Evolutionary conservation across 495 filamentous ascomycete species (phyloP).

Genomic region (Xanthoparmelia taractica): DNA sequence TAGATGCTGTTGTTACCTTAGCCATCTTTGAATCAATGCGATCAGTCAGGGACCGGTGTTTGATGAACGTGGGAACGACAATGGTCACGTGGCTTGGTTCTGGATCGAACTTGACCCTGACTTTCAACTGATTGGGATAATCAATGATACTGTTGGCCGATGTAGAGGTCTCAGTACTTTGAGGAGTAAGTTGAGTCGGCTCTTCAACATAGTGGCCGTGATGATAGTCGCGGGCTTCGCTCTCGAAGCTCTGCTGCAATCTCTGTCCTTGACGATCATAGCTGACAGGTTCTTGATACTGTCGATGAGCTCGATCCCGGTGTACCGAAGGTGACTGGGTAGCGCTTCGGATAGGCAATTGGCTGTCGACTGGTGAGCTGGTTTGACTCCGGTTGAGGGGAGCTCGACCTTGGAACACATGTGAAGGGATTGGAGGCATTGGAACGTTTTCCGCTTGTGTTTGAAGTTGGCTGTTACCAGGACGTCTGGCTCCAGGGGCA

Average conservation of each 20-base stretch:
- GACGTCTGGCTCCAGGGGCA: constrained; percentile 37
- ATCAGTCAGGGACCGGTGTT: constrained; percentile 84
- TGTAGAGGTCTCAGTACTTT: constrained; percentile 32
- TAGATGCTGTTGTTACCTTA: constrained; percentile 70
- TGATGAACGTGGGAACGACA: constrained; percentile 86
- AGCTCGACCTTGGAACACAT: constrained; percentile 50
- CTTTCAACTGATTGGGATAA: constrained; percentile 68
- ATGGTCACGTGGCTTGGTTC: constrained; percentile 76
- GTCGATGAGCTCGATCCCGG: constrained; percentile 20
- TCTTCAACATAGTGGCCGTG: constrained; percentile 7
- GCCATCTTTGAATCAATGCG: constrained; percentile 95
- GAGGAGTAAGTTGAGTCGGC: constrained; percentile 29
- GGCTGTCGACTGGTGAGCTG: constrained; percentile 51
- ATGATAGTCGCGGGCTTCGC: constrained; percentile 1
- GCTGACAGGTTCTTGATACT: constrained; percentile 17
- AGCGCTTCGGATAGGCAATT: constrained; percentile 41
- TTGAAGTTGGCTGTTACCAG: constrained; percentile 50
- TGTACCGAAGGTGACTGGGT: constrained; percentile 37
- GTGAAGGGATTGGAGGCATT: constrained; percentile 53
- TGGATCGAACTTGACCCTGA: constrained; percentile 80
- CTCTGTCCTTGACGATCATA: constrained; percentile 21
- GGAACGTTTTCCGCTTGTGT: constrained; percentile 63
- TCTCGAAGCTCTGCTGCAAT: not conserved
- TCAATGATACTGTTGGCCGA: constrained; percentile 13
- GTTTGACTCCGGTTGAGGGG: constrained; percentile 61